Conservation (phyloP, 257 asterid genomes). For the Capsicum baccatum region DNA sequence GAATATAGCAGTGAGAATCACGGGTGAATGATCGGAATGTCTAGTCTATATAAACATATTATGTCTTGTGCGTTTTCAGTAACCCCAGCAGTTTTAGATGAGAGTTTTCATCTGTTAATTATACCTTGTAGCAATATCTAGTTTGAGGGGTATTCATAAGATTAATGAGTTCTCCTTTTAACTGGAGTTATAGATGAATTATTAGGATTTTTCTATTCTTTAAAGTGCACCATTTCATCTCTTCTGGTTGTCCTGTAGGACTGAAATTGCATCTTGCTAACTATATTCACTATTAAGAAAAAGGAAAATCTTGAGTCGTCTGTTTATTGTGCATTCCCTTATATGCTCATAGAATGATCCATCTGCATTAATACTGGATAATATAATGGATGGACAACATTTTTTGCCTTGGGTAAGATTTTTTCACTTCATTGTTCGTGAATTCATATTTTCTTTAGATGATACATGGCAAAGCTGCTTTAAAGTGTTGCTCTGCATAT, state of each 20-base stretch:
- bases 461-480: not conserved
- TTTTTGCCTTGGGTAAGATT: too few species aligned
- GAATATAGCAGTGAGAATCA: not conserved
- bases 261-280: not conserved
- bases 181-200: slow-evolving; percentile 22
- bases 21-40: not conserved
- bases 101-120: slow-evolving; percentile 23
- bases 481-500: not conserved
- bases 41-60: not conserved
- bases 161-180: slow-evolving; percentile 29
- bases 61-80: not conserved
- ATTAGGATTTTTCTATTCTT: slow-evolving; percentile 5
- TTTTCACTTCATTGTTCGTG: too few species aligned
- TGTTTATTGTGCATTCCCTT: too few species aligned
- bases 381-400: too few species aligned
- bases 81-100: slow-evolving; percentile 24
- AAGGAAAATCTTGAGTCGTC: too few species aligned
- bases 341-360: too few species aligned
- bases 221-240: not conserved
- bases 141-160: slow-evolving; percentile 36
- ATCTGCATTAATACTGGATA: too few species aligned
- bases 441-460: too few species aligned
- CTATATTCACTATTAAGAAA: not conserved
- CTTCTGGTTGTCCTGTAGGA: not conserved
- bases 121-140: slow-evolving; percentile 27